Percentiles rank a stretch among this genome's conserved stretches.
Evolutionary conservation across 495 filamentous ascomycete genomes (phyloP).

Genomic region (Tuber umbilicatum): DNA sequence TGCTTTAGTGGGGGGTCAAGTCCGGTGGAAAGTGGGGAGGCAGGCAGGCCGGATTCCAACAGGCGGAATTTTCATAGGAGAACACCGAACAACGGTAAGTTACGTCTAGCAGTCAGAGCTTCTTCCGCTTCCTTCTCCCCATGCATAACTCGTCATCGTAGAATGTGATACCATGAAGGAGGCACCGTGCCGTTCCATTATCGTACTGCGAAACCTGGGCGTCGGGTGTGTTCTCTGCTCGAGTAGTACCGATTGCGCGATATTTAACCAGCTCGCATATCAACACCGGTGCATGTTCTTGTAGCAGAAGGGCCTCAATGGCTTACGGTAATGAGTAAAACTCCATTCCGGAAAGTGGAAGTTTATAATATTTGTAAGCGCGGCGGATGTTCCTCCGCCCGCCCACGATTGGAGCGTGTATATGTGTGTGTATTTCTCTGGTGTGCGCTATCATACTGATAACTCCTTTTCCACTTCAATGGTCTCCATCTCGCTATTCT

Average conservation of each 20-base stretch:
- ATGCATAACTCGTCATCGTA: not conserved
- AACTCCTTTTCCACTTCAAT: constrained; percentile 41
- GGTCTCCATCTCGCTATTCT: constrained; percentile 44
- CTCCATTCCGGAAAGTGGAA: not conserved
- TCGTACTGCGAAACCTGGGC: not conserved
- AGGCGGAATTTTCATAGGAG: not conserved
- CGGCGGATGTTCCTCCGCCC: not conserved
- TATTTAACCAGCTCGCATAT: not conserved
- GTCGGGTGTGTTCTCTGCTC: not conserved
- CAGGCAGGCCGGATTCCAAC: not conserved
- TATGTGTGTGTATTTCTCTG: not conserved
- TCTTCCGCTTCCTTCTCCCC: not conserved
- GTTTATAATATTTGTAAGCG: not conserved
- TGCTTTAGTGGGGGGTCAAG: not conserved
- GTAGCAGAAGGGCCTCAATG: not conserved
- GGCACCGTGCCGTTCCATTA: not conserved
- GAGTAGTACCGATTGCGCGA: not conserved
- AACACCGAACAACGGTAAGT: not conserved
- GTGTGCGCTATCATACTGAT: constrained; percentile 8
- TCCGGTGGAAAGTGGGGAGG: not conserved
- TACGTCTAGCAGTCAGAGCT: not conserved
- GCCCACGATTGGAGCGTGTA: not conserved
- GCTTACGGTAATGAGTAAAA: not conserved
- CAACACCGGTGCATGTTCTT: not conserved
- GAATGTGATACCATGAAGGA: not conserved